phyloP scores from a whole-genome alignment of 1,139 yeast genomes.

The Scheffersomyces illinoinensis region DNA sequence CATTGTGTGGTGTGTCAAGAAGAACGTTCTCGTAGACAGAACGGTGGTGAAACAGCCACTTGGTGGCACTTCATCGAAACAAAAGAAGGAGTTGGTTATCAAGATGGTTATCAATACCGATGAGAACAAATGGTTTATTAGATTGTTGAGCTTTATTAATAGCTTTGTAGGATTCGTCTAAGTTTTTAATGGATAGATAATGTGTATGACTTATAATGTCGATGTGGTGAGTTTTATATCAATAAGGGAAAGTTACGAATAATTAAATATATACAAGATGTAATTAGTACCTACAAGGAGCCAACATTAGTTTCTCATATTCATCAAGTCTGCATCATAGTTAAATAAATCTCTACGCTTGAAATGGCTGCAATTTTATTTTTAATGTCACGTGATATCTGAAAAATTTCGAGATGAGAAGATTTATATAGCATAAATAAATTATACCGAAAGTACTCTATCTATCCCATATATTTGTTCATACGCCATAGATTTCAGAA shows the following conservation, averaged over 20 bases:
- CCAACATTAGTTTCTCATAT: not conserved
- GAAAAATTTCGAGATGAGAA: slow-evolving; percentile 9
- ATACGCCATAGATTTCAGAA: slow-evolving; percentile 16
- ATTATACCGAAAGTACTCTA: not conserved
- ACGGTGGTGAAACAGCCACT: slow-evolving; percentile 38
- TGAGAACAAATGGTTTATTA: slow-evolving; percentile 49
- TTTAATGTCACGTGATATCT: slow-evolving; percentile 6
- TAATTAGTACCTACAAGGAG: too few species aligned
- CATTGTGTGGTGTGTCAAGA: slow-evolving; percentile 46
- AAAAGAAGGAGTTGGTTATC: slow-evolving; percentile 42
- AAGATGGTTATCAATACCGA: slow-evolving; percentile 47
- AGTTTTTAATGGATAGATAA: not conserved
- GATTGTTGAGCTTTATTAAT: slow-evolving; percentile 39
- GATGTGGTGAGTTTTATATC: not conserved
- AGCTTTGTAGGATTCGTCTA: slow-evolving; percentile 50
- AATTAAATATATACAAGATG: not conserved
- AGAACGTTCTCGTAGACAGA: slow-evolving; percentile 40
- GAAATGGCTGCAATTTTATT: not conserved
- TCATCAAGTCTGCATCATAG: not conserved
- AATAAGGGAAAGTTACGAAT: too few species aligned
- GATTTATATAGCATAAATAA: slow-evolving; percentile 2
- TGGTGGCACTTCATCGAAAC: slow-evolving; percentile 16
- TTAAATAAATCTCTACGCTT: not conserved
- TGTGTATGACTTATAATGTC: not conserved
- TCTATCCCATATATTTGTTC: not conserved